phyloP scores from a whole-genome alignment of 2,329 filamentous ascomycete species.

The Fusarium nanum region DNA sequence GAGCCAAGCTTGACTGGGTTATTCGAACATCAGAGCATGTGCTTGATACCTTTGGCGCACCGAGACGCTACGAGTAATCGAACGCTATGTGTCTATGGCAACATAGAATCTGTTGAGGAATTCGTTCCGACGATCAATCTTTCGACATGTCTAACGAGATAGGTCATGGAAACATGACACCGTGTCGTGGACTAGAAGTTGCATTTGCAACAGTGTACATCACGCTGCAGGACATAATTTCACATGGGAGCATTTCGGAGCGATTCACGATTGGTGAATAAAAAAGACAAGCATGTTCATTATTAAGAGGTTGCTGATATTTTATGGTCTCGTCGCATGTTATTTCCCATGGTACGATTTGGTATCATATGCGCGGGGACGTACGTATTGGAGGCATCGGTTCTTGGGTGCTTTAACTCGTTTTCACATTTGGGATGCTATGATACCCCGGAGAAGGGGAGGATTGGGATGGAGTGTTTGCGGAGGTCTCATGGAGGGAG shows the following conservation, averaged over 20 bases:
- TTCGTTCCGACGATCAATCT: constrained; percentile 9
- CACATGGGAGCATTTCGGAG: constrained; percentile 40
- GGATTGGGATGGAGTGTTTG: constrained; percentile 22
- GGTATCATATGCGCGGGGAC: constrained; percentile 24
- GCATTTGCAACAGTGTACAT: constrained; percentile 48
- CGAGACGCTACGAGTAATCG: constrained; percentile 48
- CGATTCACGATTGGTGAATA: constrained; percentile 22
- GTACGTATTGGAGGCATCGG: constrained; percentile 22
- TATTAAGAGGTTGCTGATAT: constrained; percentile 41
- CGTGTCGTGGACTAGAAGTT: constrained; percentile 28
- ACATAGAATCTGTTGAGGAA: constrained; percentile 16
- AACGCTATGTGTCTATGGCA: constrained; percentile 13
- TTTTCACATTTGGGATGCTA: constrained; percentile 37
- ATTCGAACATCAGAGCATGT: constrained; percentile 53
- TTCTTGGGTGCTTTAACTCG: constrained; percentile 29
- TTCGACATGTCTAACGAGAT: constrained; percentile 25
- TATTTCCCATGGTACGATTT: constrained; percentile 23
- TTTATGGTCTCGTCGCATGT: constrained; percentile 29
- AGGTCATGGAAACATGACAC: constrained; percentile 25
- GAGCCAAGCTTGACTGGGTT: constrained; percentile 56
- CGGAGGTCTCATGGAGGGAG: constrained; percentile 4
- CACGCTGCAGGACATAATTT: constrained; percentile 31
- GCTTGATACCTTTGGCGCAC: constrained; percentile 48
- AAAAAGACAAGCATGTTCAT: constrained; percentile 35
- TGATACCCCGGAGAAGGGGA: constrained; percentile 40